Evolutionary conservation across 306 rosid species (phyloP), one percentile per base, ranked within the genome.

Genomic region (Chamaecrista fasciculata): DNA sequence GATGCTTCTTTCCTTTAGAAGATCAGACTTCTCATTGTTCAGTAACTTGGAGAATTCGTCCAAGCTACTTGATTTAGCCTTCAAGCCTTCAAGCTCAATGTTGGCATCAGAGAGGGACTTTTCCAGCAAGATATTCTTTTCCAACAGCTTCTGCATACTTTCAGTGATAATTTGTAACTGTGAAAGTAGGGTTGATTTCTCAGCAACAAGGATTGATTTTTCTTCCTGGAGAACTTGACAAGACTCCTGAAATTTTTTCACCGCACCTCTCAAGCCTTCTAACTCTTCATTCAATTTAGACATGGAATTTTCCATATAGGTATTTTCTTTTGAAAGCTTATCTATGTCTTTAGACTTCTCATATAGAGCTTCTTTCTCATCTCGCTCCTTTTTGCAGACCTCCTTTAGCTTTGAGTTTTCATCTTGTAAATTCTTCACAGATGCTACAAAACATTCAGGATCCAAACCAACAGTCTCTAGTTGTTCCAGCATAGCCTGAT

Each of bases 111-210:
- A 84, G 62, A 91, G 86, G 69, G 95, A 89, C 78, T 65, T 83
- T 77, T 91, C 99, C 78, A 91, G 84, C 64, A 76, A 76, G 67
- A 88, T 70, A 80, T 91, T 95, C 83, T 77, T 91, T 76, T 95
- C 95, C 72, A 85, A 74, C 52, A 84, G 87, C 74, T 83, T 84
- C 82, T 89, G 87, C 96, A 95, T 86, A 79, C 90, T 91, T 79
- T 85, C 92, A 26, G 96, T 95, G 70, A 87, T 78, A 70, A 75
- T 73, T 78, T 95, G 95, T 69, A 95, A 71, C 83, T 95, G 96
- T 25, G 92, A 89, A 62, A 95, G 84, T 43, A 95, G 74, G 62
- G 85, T 48, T 53, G 87, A 78, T 73, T 91, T 91, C 75, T 95
- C 99, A 51, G 80, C 77, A 61, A 71, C 85, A 63, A 95, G 87